Evolutionary conservation across 345 rosid genomes (phyloP).

Genomic region (Corchorus capsularis): DNA sequence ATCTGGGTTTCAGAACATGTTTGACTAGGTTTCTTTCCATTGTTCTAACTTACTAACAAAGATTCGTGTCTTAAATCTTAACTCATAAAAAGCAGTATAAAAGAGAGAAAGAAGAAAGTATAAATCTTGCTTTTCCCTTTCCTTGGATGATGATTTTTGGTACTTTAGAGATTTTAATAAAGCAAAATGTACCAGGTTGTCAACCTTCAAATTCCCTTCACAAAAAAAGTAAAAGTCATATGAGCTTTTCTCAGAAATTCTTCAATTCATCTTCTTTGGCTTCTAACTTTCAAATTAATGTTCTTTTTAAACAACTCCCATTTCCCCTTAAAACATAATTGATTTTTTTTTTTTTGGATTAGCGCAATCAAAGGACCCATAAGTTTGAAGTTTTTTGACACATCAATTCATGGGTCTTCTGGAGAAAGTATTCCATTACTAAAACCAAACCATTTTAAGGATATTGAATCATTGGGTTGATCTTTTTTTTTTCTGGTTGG

Average conservation of each 20-base stretch:
- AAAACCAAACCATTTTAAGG: background rate
- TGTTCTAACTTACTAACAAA: background rate
- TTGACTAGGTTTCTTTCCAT: background rate
- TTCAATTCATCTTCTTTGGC: background rate
- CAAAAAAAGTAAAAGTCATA: background rate
- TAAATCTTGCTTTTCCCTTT: background rate
- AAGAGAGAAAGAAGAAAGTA: background rate
- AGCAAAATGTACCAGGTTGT: background rate
- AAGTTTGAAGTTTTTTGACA: background rate
- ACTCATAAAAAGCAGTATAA: background rate
- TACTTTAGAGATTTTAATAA: background rate
- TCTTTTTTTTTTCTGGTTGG: background rate
- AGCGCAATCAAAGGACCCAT: background rate
- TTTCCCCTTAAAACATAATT: background rate
- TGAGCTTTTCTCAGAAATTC: slow-evolving; percentile 10
- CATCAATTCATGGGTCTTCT: background rate
- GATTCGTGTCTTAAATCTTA: background rate
- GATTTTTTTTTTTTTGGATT: background rate
- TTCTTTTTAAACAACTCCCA: background rate
- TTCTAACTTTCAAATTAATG: background rate
- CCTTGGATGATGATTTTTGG: slow-evolving; percentile 1
- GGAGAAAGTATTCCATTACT: background rate
- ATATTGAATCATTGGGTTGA: background rate
- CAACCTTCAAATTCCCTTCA: background rate
- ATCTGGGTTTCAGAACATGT: background rate